Base-by-base conservation (phyloP, 306 rosid genomes). In the Pyrus communis region DNA sequence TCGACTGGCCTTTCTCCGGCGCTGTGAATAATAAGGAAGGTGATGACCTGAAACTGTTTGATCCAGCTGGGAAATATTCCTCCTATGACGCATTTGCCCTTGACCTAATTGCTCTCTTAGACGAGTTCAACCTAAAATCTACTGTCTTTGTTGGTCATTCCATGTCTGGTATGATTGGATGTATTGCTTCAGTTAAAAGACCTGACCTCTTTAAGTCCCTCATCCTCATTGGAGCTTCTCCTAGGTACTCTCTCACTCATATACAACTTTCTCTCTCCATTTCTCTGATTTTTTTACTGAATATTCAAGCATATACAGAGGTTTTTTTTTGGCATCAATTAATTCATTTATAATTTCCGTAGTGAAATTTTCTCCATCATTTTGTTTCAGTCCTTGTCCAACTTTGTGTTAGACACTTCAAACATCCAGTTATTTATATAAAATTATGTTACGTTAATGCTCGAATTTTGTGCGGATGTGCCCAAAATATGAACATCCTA, bases 141-240 rank as follows among this genome's bases (percentile, higher is more conserved):
- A 71, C 75, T 25, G 82, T 80, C 69, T 90, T 89, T 70, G 78
- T 89, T 68, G 99, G 99, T 1, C 99, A 95, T 77, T 95, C 99
- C 83, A 92, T 95, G 99, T 92, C 99, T 68, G 97, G 83, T 55
- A 90, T 95, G 89, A 85, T 95, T 78, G 97, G 97, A 28, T 95
- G 97, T 82, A 82, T 95, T 77, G 99, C 99, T 64, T 90, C 96
- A 74, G 70, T 88, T n/a, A 82, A 85, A 63, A 89, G 87, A 72
- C 97, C 99, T 82, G 60, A 84, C 8, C 97, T 95, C 40, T 95
- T 95, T 21, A 87, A 84, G 57, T 71, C 64, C 54, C 93, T 95
- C 74, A n/a, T 95, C 45, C 97, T 95, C 70, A 8, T 95, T 28
- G 84, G 82, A 80, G 91, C 93, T 86, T 92, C 99, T 51, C 99